Evolutionary conservation across 2,329 filamentous ascomycete species (phyloP), one percentile per base, ranked within the genome.

Genomic region (Monilinia polystroma): DNA sequence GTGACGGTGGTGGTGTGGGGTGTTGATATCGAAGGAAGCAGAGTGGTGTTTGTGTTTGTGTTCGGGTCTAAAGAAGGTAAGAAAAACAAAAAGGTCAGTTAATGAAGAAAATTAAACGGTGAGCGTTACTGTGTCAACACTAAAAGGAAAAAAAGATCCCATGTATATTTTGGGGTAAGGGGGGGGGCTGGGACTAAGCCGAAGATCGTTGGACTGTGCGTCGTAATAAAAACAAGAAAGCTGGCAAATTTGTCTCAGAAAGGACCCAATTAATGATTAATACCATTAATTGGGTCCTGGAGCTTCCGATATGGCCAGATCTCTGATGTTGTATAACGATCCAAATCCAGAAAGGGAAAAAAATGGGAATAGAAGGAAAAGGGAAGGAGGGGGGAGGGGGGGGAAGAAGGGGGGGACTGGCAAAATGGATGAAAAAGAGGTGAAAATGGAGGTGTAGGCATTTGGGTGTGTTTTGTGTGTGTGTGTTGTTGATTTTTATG

Each of bases 11-110:
- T 67, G 66, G 45, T 68, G 69, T 68, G 73, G 74, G 64, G 73
- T 67, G 73, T 89, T 72, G 75, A 82, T 81, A 76, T 84, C 82
- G 73, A 84, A 78, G 73, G 84, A 82, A 68, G 77, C 77, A 70
- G 81, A 77, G 70, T 79, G 77, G 70, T 77, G 73, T 67, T 79
- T 78, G 72, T 80, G 78, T 69, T 75, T 69, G 66, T 75, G 72
- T 74, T 75, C 75, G 70, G 68, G 63, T 65, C 54, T 65, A 60
- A 60, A 53, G 63, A 38, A 35, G 57, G 56, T 66, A 67, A 57
- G 68, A 69, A 68, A 70, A 66, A 69, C 68, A 35, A 49, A 64
- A 68, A 70, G 66, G 73, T 75, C 62, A 57, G 58, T 65, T 64
- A 62, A 64, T 72, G 75, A 65, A 66, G 70, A 66, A 66, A 62